Evolutionary conservation across 169 alveolate species (phyloP).

Genomic region (Cystoisospora suis): DNA sequence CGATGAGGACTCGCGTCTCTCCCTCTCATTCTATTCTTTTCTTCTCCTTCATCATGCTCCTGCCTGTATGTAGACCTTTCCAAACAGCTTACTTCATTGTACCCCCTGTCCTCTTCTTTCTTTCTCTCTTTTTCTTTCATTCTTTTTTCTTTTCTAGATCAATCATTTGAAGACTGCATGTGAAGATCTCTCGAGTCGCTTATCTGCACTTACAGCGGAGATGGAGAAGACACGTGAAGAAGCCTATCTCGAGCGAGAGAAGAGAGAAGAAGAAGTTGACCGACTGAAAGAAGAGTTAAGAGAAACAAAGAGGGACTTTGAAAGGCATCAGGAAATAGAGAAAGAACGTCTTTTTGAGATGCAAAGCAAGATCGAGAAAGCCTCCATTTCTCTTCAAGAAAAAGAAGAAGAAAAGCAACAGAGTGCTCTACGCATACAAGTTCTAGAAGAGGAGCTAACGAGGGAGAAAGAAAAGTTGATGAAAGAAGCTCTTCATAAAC

Average conservation of each 20-base stretch:
- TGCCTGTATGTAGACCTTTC: no score
- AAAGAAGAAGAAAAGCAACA: background rate
- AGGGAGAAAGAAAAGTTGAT: background rate
- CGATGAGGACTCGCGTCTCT: no score
- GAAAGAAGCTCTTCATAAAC: background rate
- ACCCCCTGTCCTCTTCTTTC: no score
- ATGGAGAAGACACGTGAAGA: background rate
- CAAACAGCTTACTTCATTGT: no score
- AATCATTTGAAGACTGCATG: no score
- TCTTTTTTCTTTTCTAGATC: no score
- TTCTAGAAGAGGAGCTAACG: constrained; percentile 4
- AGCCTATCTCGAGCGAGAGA: background rate
- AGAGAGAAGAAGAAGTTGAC: background rate
- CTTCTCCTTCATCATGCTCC: no score
- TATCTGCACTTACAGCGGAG: background rate
- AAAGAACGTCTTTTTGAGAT: background rate
- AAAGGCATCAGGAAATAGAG: background rate
- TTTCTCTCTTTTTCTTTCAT: no score
- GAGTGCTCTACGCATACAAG: background rate
- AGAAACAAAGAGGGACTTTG: background rate
- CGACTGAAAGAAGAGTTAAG: background rate
- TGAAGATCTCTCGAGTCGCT: no score
- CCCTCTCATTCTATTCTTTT: no score
- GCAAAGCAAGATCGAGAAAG: background rate
- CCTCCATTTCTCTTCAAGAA: background rate